Conservation (phyloP, 225 moss, liverwort and hornwort species). For the Bryum argenteum region DNA sequence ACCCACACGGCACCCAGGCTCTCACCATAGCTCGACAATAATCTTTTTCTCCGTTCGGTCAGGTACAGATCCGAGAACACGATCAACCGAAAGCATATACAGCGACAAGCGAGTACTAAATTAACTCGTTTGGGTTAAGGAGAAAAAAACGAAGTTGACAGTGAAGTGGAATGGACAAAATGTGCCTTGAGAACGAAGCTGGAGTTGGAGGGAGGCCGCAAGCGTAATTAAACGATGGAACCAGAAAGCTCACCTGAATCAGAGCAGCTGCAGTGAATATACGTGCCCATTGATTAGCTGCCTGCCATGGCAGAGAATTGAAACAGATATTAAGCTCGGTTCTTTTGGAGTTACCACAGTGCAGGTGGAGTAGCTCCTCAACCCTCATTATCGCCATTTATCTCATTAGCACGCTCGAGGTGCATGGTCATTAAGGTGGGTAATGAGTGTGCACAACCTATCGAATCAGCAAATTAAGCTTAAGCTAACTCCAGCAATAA, state of each 20-base stretch:
- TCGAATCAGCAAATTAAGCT: too few species aligned
- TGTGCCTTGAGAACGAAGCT: not conserved
- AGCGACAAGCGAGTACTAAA: not conserved
- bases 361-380: slow-evolving; percentile 17
- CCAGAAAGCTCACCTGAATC: not conserved
- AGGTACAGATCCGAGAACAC: slow-evolving; percentile 18
- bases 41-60: slow-evolving; percentile 5
- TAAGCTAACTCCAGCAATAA: too few species aligned
- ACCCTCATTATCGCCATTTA: not conserved
- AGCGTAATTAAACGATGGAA: not conserved
- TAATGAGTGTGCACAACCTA: not conserved
- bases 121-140: too few species aligned
- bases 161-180: not conserved
- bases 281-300: slow-evolving; percentile 12
- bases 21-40: slow-evolving; percentile 26
- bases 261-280: slow-evolving; percentile 18
- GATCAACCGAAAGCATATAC: not conserved
- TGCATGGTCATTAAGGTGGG: not conserved
- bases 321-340: too few species aligned
- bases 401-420: not conserved
- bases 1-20: slow-evolving; percentile 11
- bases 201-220: not conserved
- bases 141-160: not conserved
- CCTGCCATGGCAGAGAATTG: slow-evolving; percentile 6
- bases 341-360: not conserved